These are phyloP conservation scores for Diaporthe humulicola DNA, from an alignment of 2,329 filamentous ascomycete genomes.

Conservation along the genomic window DNA sequence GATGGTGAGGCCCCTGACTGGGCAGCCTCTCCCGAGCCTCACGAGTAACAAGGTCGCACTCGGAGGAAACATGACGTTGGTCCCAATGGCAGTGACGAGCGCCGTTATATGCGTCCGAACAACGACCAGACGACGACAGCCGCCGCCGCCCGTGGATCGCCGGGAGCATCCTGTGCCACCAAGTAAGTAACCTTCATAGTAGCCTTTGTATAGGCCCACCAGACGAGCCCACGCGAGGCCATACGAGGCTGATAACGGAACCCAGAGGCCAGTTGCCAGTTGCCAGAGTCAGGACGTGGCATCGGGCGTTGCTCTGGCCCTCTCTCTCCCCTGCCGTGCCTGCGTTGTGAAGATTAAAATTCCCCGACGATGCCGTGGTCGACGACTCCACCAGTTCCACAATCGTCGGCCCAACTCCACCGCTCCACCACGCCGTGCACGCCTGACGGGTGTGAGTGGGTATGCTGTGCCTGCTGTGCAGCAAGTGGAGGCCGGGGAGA, in stretches of 20 bases:
- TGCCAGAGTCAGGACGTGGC: slow-evolving; percentile 16
- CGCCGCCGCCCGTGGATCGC: background rate
- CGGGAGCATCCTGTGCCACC: background rate
- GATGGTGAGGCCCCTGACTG: slow-evolving; percentile 17
- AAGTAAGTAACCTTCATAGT: background rate
- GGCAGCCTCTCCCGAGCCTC: slow-evolving; percentile 27
- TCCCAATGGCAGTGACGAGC: slow-evolving; percentile 23
- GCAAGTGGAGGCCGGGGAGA: slow-evolving; percentile 14
- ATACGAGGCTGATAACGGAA: background rate
- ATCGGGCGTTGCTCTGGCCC: slow-evolving; percentile 24
- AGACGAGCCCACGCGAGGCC: background rate
- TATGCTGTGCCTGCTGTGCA: background rate
- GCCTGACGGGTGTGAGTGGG: slow-evolving; percentile 23
- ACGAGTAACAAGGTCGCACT: slow-evolving; percentile 23
- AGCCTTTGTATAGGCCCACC: background rate
- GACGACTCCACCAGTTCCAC: slow-evolving; percentile 14
- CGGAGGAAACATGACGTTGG: slow-evolving; percentile 26
- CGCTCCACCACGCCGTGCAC: slow-evolving; percentile 15
- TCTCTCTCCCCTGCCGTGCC: no score
- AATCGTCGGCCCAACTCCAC: slow-evolving; percentile 13
- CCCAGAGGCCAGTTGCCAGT: no score
- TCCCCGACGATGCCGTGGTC: background rate
- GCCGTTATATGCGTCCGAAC: slow-evolving; percentile 24
- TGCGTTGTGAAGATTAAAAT: slow-evolving; percentile 5
- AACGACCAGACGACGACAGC: slow-evolving; percentile 15